These are phyloP conservation scores for Hymenoscyphus fructigenus DNA, from an alignment of 2,329 filamentous ascomycete genomes.

Conservation along the genomic window DNA sequence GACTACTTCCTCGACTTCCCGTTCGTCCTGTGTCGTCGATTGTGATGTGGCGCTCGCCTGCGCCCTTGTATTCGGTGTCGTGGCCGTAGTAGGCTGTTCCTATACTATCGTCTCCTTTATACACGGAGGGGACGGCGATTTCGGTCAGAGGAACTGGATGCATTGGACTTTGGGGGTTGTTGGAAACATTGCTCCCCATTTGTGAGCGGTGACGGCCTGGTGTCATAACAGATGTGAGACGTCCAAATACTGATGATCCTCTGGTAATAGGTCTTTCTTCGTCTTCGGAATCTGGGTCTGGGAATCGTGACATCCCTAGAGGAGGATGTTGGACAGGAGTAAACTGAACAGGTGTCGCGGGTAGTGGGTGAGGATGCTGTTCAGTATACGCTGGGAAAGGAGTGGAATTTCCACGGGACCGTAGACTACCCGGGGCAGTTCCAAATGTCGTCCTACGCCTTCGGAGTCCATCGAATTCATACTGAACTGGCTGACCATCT, in stretches of 20 bases:
- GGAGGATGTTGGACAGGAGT: slow-evolving; percentile 62
- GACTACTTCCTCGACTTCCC: slow-evolving; percentile 24
- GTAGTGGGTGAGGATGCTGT: slow-evolving; percentile 26
- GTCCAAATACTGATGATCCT: slow-evolving; percentile 44
- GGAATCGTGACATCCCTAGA: slow-evolving; percentile 84
- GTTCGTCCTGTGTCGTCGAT: slow-evolving; percentile 38
- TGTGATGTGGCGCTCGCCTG: slow-evolving; percentile 46
- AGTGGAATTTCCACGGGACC: slow-evolving; percentile 33
- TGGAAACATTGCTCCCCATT: slow-evolving; percentile 28
- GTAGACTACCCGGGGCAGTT: slow-evolving; percentile 35
- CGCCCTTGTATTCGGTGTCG: slow-evolving; percentile 39
- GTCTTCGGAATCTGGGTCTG: slow-evolving; percentile 62
- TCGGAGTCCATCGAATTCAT: slow-evolving; percentile 88
- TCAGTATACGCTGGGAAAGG: slow-evolving; percentile 27
- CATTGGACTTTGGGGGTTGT: slow-evolving; percentile 51
- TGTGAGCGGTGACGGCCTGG: slow-evolving; percentile 24
- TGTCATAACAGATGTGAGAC: slow-evolving; percentile 39
- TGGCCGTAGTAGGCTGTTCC: slow-evolving; percentile 43
- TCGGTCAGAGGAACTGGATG: slow-evolving; percentile 63
- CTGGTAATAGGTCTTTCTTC: slow-evolving; percentile 50
- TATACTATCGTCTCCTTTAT: slow-evolving; percentile 40
- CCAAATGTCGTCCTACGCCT: slow-evolving; percentile 60
- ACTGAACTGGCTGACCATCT: slow-evolving; percentile 54
- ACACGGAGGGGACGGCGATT: slow-evolving; percentile 48
- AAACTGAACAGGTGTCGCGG: slow-evolving; percentile 19